These are phyloP conservation scores for Blastocystis sp. DNA, from an alignment of 352 stramenopile genomes.

Conservation along the genomic window DNA sequence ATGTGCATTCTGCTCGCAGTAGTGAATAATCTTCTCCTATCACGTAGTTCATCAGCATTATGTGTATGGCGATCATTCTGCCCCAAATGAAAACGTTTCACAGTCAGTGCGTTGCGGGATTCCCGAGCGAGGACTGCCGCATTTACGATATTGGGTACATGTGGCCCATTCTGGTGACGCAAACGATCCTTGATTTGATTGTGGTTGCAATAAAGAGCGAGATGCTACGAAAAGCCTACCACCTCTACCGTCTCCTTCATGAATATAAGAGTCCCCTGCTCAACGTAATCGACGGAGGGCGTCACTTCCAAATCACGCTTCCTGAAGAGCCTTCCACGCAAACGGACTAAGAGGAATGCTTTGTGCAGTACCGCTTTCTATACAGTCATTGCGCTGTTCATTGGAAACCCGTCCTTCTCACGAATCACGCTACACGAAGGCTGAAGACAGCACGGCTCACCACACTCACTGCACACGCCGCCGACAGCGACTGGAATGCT, in stretches of 20 bases:
- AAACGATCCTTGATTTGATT: conserved; percentile 27
- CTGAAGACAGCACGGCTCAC: conserved; percentile 31
- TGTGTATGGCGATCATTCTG: conserved; percentile 8
- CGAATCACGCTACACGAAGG: conserved; percentile 17
- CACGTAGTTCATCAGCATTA: conserved; percentile 6
- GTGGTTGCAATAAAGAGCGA: conserved; percentile 22
- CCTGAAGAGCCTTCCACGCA: not conserved
- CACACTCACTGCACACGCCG: conserved; percentile 16
- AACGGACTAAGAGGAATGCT: not conserved
- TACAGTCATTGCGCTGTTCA: not conserved
- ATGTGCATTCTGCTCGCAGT: conserved; percentile 11
- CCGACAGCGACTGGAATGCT: conserved; percentile 15
- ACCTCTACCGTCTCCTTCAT: conserved; percentile 4
- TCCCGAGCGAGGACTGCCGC: conserved; percentile 27
- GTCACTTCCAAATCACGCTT: not conserved
- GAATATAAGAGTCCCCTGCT: conserved; percentile 31
- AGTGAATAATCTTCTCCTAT: not conserved
- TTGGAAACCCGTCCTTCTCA: not conserved
- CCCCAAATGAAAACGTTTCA: conserved; percentile 47
- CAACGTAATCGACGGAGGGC: not conserved
- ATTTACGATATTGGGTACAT: conserved; percentile 60
- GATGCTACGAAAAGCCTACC: conserved; percentile 5
- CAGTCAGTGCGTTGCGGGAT: not conserved
- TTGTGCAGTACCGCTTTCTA: conserved; percentile 32
- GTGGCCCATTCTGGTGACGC: conserved; percentile 25